A percentile compares a stretch with the other conserved stretches of the same genome.
These are phyloP conservation scores for Favolaschia claudopus DNA, from an alignment of 768 basidiomycete genomes.

Conservation along the genomic window DNA sequence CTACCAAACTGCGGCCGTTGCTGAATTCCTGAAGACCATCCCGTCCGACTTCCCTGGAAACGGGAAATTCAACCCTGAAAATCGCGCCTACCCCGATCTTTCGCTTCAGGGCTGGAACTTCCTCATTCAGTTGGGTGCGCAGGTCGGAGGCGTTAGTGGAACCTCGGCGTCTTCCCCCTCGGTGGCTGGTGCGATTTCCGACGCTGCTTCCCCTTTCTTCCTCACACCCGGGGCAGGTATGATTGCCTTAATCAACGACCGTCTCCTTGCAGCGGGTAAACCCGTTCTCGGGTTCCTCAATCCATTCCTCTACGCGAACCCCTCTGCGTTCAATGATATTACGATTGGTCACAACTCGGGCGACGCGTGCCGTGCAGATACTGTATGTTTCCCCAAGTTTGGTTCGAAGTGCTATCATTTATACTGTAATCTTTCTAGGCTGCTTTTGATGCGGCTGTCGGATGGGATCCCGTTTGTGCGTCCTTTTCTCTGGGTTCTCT, in stretches of 20 bases:
- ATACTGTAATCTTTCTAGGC: no score
- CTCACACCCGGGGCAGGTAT: no score
- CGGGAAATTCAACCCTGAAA: conserved; percentile 22
- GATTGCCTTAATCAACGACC: conserved; percentile 53
- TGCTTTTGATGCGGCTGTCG: no score
- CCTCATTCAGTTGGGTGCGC: not conserved
- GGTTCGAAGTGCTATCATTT: no score
- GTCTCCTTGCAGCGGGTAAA: conserved; percentile 38
- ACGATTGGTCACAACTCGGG: no score
- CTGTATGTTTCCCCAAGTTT: no score
- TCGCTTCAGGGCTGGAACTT: conserved; percentile 19
- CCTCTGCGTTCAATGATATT: conserved; percentile 13
- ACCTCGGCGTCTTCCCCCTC: conserved; percentile 54
- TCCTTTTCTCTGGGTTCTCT: no score
- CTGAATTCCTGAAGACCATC: conserved; percentile 31
- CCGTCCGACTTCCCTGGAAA: conserved; percentile 19
- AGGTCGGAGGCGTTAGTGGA: conserved; percentile 36
- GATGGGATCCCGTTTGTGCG: no score
- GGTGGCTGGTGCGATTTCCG: no score
- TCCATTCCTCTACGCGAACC: conserved; percentile 13
- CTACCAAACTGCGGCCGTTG: conserved; percentile 41
- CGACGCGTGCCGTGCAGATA: no score
- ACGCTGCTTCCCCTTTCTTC: no score
- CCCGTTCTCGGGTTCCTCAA: conserved; percentile 42
- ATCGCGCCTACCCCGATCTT: conserved; percentile 30